Base-by-base conservation (phyloP, 116 monocot genomes). In the Iris pallida region DNA sequence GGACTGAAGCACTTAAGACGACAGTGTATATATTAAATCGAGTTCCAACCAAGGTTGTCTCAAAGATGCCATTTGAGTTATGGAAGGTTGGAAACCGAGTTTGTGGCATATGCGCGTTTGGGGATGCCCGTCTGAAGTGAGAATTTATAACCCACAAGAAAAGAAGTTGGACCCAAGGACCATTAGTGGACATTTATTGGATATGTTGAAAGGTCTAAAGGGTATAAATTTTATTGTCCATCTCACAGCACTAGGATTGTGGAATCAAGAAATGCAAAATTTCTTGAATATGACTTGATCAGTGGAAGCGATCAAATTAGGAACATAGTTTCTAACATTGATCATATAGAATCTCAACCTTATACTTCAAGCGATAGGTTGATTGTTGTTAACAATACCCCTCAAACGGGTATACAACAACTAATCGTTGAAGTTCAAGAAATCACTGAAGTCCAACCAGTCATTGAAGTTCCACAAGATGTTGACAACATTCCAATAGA, bases 61-160 rank as follows among this genome's bases (percentile, higher is more conserved):
- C 55, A 55, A 55, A 55, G 30, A 9, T 1, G 13, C 8, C 55
- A 9, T 13, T 55, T 55, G 55, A 55, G 3, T 55, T 55, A 55
- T 55, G 5, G 0, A 55, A 13, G 3, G 0, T 55, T 55, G 14
- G 3, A 55, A 15, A 55, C 14, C 11, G 5, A 55, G 0, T 55
- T 55, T 55, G 17, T 1, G 55, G 4, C 55, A 55, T 55, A 55
- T 55, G 17, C 8, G 17, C n/a, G 14, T 55, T 55, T 55, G 55
- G n/a, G 55, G 55, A 55, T 55, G 55, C 55, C 8, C 17, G 55
- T 55, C 55, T 55, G 8, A 55, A 55, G 55, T 9, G 3, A 55
- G 55, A 55, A n/a, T 55, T 5, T 55, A 55, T 55, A 55, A 55
- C 15, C 14, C 5, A 55, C 55, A 55, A 55, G 55, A 55, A 55